Evolutionary conservation across 148 eudicot species (phyloP).

Genomic region (Rhododendron williamsianum): DNA sequence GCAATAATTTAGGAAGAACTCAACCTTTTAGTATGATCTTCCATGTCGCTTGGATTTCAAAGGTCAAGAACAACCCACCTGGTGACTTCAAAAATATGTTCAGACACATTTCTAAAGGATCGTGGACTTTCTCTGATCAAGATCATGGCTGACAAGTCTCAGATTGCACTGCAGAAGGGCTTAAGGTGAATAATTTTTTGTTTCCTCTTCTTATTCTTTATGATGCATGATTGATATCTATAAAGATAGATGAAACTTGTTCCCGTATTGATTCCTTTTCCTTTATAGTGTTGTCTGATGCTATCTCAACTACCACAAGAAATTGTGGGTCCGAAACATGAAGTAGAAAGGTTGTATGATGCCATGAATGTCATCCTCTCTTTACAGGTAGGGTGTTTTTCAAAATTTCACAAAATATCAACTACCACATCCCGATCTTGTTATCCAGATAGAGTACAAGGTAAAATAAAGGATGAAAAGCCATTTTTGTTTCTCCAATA

Average conservation of each 20-base stretch:
- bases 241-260: too few species aligned
- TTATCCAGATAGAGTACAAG: neutral
- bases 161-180: constrained; percentile 54
- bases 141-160: constrained; percentile 66
- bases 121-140: constrained; percentile 51
- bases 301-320: constrained; percentile 33
- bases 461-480: neutral
- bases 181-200: constrained; percentile 29
- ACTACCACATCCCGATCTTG: neutral
- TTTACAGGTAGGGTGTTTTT: constrained; percentile 27
- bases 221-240: too few species aligned
- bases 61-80: constrained; percentile 37
- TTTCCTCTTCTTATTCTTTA: neutral
- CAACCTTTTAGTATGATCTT: neutral
- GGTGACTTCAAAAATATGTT: constrained; percentile 41
- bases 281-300: constrained; percentile 27
- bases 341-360: constrained; percentile 26
- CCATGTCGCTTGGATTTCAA: neutral
- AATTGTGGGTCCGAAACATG: constrained; percentile 38
- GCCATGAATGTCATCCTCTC: constrained; percentile 47
- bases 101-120: constrained; percentile 45
- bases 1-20: too few species aligned
- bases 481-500: neutral
- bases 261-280: too few species aligned
- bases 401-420: neutral